Conservation (phyloP, 371 early-diverging fungal species). For the Mucor indicus region DNA sequence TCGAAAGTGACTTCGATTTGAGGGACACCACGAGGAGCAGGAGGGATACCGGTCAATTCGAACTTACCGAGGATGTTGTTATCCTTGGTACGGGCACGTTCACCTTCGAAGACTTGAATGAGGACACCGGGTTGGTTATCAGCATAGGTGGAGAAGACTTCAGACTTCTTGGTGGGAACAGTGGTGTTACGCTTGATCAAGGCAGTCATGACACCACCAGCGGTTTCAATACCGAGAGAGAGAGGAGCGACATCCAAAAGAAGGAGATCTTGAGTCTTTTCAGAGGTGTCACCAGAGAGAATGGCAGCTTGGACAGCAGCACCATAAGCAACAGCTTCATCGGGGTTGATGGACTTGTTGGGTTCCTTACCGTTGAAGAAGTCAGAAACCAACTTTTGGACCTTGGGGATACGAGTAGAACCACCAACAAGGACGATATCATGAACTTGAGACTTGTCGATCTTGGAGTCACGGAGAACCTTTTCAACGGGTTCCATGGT, state of each 20-base stretch:
- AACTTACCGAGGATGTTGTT: slow-evolving; percentile 94
- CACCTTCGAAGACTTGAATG: slow-evolving; percentile 94
- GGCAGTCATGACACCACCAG: slow-evolving; percentile 82
- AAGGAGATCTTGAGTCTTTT: slow-evolving; percentile 69
- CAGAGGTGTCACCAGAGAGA: slow-evolving; percentile 72
- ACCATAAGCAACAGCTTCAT: slow-evolving; percentile 97
- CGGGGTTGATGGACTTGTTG: slow-evolving; percentile 95
- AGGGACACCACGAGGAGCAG: slow-evolving; percentile 89
- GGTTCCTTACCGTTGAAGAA: slow-evolving; percentile 96
- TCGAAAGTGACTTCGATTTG: slow-evolving; percentile 94
- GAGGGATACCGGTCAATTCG: slow-evolving; percentile 84
- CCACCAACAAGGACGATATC: slow-evolving; percentile 99
- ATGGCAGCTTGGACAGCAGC: slow-evolving; percentile 96
- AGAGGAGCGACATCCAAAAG: slow-evolving; percentile 91
- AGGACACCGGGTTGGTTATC: slow-evolving; percentile 93
- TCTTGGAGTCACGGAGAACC: slow-evolving; percentile 90
- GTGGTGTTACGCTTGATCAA: slow-evolving; percentile 86
- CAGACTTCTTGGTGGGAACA: slow-evolving; percentile 88
- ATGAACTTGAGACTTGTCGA: slow-evolving; percentile 88
- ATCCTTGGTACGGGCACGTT: slow-evolving; percentile 86
- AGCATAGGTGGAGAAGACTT: slow-evolving; percentile 91
- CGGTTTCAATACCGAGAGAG: slow-evolving; percentile 92
- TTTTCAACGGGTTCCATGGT: slow-evolving; percentile 84
- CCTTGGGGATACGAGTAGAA: slow-evolving; percentile 99
- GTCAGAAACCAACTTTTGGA: slow-evolving; percentile 97